A percentile compares a stretch with the other conserved stretches of the same genome.
Evolutionary conservation across 23 red algal genomes (phyloP).

Genomic region (Gracilaria gracilis): DNA sequence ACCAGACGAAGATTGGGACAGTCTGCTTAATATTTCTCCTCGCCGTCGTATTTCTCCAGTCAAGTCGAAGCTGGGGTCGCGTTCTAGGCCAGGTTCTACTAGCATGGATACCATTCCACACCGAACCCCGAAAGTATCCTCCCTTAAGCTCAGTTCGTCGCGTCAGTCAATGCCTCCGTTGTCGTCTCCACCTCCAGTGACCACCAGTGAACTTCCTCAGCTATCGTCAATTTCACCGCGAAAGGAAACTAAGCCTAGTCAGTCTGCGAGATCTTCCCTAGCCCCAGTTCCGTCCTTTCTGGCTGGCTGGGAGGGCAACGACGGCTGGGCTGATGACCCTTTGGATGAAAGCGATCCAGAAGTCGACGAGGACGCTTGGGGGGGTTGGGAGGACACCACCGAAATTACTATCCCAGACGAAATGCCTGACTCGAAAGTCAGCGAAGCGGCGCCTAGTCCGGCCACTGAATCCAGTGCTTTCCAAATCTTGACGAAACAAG

Average conservation of each 20-base stretch:
- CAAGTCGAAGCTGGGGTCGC: constrained; percentile 23
- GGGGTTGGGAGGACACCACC: constrained; percentile 14
- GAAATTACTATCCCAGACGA: constrained; percentile 27
- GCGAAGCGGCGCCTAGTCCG: not conserved
- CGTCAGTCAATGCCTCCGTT: not conserved
- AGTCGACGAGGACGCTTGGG: constrained; percentile 48
- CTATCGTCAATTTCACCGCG: not conserved
- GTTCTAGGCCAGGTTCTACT: constrained; percentile 15
- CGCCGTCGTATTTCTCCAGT: constrained; percentile 44
- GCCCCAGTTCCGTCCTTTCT: constrained; percentile 64
- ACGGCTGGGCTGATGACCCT: constrained; percentile 68
- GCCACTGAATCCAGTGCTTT: not conserved
- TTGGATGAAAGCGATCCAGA: constrained; percentile 38
- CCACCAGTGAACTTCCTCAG: not conserved
- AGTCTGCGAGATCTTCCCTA: not conserved
- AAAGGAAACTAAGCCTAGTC: not conserved
- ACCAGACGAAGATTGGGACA: constrained; percentile 49
- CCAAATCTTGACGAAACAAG: not conserved
- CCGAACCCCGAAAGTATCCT: constrained; percentile 4
- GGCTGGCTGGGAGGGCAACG: constrained; percentile 57
- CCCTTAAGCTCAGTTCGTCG: not conserved
- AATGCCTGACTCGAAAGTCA: not conserved
- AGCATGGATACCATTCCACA: not conserved
- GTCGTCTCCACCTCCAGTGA: not conserved
- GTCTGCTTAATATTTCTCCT: constrained; percentile 38